Evolutionary conservation across 306 rosid species (phyloP).

Genomic region (Corylus heterophylla): DNA sequence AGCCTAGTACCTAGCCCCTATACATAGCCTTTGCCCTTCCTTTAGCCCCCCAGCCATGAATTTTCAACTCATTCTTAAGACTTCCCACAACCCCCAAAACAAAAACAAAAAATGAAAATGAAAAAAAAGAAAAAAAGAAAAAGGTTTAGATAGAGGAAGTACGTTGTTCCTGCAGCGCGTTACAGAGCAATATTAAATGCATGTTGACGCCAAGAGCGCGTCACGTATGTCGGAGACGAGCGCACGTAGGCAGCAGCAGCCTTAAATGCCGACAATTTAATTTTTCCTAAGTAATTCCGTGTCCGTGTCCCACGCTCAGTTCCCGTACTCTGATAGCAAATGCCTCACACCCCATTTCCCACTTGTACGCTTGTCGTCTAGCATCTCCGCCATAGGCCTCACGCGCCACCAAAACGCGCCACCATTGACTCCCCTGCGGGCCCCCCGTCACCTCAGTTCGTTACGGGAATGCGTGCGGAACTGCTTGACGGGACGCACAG

Average conservation of each 20-base stretch:
- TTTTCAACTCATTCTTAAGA: too few species aligned
- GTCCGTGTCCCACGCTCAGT: conserved; percentile 23
- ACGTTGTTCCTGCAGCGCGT: too few species aligned
- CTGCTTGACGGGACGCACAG: neutral
- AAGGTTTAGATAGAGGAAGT: too few species aligned
- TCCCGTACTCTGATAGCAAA: neutral
- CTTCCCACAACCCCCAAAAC: too few species aligned
- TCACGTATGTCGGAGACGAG: conserved; percentile 55
- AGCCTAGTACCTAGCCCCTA: too few species aligned
- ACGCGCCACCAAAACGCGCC: neutral
- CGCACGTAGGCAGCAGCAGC: conserved; percentile 56
- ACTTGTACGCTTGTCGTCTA: neutral
- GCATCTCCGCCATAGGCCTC: neutral
- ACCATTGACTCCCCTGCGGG: neutral
- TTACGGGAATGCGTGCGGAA: neutral
- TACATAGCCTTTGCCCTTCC: too few species aligned
- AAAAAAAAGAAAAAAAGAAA: too few species aligned
- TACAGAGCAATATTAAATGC: conserved; percentile 30
- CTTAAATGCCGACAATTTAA: conserved; percentile 60
- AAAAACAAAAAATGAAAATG: too few species aligned
- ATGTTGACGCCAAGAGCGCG: conserved; percentile 50
- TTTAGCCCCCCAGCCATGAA: too few species aligned
- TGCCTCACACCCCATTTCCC: neutral
- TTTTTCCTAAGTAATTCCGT: conserved; percentile 50
- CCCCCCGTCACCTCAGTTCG: neutral